These are phyloP conservation scores for Colletotrichum brevisporum DNA, from an alignment of 2,329 filamentous ascomycete species.

Conservation along the genomic window DNA sequence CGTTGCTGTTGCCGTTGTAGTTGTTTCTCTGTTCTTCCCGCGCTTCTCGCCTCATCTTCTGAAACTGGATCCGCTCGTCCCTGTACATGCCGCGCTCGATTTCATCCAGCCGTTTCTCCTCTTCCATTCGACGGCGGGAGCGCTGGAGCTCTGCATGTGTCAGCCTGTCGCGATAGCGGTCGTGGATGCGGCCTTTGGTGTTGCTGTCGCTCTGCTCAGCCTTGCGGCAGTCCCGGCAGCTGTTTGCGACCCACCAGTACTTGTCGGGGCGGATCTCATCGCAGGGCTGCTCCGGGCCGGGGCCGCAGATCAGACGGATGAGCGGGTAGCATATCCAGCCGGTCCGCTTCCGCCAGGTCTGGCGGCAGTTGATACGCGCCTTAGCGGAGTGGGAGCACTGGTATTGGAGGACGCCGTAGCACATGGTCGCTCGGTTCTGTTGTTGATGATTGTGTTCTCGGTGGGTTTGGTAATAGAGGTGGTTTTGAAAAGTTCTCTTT, in stretches of 20 bases:
- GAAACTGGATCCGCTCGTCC: conserved; percentile 1
- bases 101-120: conserved; percentile 7
- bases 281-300: conserved; percentile 22
- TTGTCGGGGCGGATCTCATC: conserved; percentile 3
- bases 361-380: conserved; percentile 24
- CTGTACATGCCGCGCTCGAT: conserved; percentile 3
- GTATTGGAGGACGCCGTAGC: conserved; percentile 23
- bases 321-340: conserved; percentile 24
- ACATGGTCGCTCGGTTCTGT: conserved; percentile 26
- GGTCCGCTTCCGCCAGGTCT: conserved; percentile 16
- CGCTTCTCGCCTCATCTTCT: neutral
- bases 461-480: neutral
- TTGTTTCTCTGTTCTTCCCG: neutral
- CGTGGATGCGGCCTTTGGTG: conserved; percentile 19
- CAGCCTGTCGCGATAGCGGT: conserved; percentile 19
- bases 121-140: conserved; percentile 20
- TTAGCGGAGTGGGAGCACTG: conserved; percentile 25
- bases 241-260: neutral
- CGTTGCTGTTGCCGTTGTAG: neutral
- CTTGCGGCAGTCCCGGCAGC: conserved; percentile 23
- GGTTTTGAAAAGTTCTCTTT: neutral
- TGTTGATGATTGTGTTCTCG: neutral
- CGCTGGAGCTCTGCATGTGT: conserved; percentile 2
- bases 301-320: conserved; percentile 33
- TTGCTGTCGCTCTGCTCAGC: conserved; percentile 18